Conservation (phyloP, 129 eudicot genomes). For the Ambrosia artemisiifolia region DNA sequence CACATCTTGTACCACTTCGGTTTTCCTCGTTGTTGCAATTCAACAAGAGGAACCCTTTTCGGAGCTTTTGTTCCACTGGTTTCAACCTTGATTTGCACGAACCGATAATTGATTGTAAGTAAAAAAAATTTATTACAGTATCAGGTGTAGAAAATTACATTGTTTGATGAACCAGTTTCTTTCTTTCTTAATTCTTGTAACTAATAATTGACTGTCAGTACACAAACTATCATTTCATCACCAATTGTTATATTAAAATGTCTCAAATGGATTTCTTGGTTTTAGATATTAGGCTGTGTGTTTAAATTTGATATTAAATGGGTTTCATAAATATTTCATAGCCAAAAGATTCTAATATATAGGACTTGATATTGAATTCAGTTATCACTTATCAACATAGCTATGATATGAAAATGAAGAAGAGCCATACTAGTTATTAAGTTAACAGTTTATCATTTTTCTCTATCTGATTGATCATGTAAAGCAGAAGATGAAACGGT, state of each 20-base stretch:
- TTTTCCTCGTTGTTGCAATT: background rate
- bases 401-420: background rate
- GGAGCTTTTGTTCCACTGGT: background rate
- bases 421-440: background rate
- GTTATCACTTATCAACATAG: background rate
- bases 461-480: background rate
- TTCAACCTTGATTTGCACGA: background rate
- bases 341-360: background rate
- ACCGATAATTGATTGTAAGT: background rate
- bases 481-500: background rate
- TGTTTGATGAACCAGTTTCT: background rate
- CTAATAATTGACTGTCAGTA: background rate
- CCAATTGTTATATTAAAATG: slow-evolving; percentile 2
- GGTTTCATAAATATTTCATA: too few species aligned
- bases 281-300: background rate
- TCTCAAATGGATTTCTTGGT: background rate
- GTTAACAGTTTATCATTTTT: background rate
- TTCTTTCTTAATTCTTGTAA: background rate
- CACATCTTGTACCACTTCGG: background rate
- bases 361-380: background rate
- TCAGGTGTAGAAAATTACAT: too few species aligned
- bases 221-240: background rate
- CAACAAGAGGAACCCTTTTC: background rate
- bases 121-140: too few species aligned
- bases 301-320: background rate